Percentiles rank a stretch among this genome's conserved stretches.
Conservation (phyloP, 2,329 filamentous ascomycete genomes). For the Aspergillus awamori region DNA sequence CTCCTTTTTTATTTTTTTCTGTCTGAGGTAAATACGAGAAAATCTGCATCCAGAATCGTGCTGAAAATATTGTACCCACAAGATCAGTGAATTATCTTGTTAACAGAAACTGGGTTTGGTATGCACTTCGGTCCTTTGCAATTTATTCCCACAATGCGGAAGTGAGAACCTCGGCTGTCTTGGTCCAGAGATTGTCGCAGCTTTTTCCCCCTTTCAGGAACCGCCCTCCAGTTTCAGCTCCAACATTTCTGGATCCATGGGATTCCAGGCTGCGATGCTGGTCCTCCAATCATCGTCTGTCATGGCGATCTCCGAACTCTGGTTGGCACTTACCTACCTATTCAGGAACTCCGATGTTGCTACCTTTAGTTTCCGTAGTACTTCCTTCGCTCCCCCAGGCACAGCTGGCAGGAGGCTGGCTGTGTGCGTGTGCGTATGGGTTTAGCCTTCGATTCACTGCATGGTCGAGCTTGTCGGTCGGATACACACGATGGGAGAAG, state of each 20-base stretch:
- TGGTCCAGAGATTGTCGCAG: slow-evolving; percentile 4
- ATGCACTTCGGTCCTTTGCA: not conserved
- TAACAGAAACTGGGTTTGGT: not conserved
- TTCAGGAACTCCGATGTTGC: not conserved
- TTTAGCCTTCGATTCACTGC: not conserved
- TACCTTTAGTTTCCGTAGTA: not conserved
- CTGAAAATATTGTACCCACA: not conserved
- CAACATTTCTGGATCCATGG: not conserved
- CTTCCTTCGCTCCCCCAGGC: not conserved
- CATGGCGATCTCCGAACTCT: slow-evolving; percentile 1
- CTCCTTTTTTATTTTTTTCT: not conserved
- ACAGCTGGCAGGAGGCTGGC: not conserved
- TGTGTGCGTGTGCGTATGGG: not conserved
- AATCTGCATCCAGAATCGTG: not conserved
- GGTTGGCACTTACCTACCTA: slow-evolving; percentile 1
- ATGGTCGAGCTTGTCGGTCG: not conserved
- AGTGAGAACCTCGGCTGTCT: slow-evolving; percentile 3
- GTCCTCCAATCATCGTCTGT: not conserved
- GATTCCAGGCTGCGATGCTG: not conserved
- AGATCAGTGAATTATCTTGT: not conserved
- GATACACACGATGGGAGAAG: not conserved
- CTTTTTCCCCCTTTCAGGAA: slow-evolving; percentile 11
- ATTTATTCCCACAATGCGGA: not conserved
- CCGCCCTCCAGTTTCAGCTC: slow-evolving; percentile 6
- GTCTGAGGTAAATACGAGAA: not conserved